Evolutionary conservation across 805 yeast species (phyloP), one percentile per base, ranked within the genome.

Genomic region (Pichia insulana): DNA sequence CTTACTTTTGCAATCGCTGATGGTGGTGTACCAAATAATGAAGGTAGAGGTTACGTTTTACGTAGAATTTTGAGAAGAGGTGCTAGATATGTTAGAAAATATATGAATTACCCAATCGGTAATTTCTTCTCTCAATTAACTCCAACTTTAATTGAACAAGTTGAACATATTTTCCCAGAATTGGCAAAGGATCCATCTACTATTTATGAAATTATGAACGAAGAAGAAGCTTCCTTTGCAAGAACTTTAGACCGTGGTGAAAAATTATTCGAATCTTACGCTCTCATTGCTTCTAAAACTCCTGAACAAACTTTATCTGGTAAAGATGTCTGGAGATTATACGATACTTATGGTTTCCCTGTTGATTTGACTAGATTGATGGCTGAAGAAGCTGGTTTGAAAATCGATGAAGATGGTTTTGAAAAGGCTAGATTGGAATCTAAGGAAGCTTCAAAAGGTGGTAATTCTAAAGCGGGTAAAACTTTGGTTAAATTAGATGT

Each of bases 21-120:
- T 64, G 99, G 99, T 58, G 99, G 98, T 59, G 97, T 92, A 44
- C 99, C 99, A 59, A 92, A 92, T 68, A 92, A 89, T 59, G 98
- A 92, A 61, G 99, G 99, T 56, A 83, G 98, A 69, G 99, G 99
- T 56, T 92, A 92, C 59, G 99, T 92, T 35, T 70, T 92, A 63
- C 82, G 99, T 70, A 83, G 99, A 71, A 89, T 92, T 54, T 71
- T 92, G 58, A 83, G 99, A 72, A 83, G 99, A 72, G 99, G 98
- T 58, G 86, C 96, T 32, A 83, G 98, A 66, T 92, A 86, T 58
- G 97, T 83, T 36, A 83, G 97, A 65, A 92, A 92, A 69, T 89
- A 92, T 69, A 80, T 92, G 83, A 80, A 86, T 65, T 90, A 85
- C 58, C 96, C 96, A 50, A 87, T 90, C 55, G 97, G 98, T 42